Base-by-base conservation (phyloP, 139 green algal genomes). In the Chlamydomonas sp. region DNA sequence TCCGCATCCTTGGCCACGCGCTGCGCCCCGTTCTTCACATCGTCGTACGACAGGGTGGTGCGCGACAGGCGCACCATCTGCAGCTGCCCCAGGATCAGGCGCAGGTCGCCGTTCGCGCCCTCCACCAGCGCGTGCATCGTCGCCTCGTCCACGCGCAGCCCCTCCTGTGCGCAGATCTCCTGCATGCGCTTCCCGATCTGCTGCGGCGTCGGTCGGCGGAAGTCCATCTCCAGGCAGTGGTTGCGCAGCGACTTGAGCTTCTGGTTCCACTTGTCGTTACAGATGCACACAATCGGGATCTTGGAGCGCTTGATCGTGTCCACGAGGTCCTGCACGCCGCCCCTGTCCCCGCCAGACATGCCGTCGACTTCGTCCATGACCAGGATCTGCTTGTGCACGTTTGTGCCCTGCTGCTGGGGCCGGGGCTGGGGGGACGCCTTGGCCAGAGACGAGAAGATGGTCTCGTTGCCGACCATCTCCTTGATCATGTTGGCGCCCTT, bases 301-400 rank as follows among this genome's bases (percentile, higher is more conserved):
- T 89, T 89, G 61, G 70, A 83, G 26, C 71, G 73, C 50, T 90
- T 84, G 74, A 98, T 98, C 62, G 80, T 97, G 35, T 86, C 37
- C 28, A 98, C 97, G 24, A 99, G 79, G 69, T 99, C 95, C 3
- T 78, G 57, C 26, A 97, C 83, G 37, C 95, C 95, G 22, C 95
- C 95, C 3, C 94, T 81, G 78, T 99, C 95, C 4, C 89, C 90
- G 35, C 63, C 93, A 30, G 78, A 90, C 92, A 99, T 98, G 70
- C 95, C 95, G 73, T 99, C 95, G 47, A 97, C 92, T 82, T 99
- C 95, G 67, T 99, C 95, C 94, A 99, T 98, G 79, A 99, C 83
- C 16, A 98, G 83, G 48, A 94, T 71, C 76, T 89, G 78, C 65
- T 61, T 67, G 22, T 30, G 24, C 20, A 8, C 63, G 29, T 70